A percentile compares a stretch with the other conserved stretches of the same genome.
These are phyloP conservation scores for Fusarium pilosicola DNA, from an alignment of 2,329 filamentous ascomycete genomes.

Conservation along the genomic window DNA sequence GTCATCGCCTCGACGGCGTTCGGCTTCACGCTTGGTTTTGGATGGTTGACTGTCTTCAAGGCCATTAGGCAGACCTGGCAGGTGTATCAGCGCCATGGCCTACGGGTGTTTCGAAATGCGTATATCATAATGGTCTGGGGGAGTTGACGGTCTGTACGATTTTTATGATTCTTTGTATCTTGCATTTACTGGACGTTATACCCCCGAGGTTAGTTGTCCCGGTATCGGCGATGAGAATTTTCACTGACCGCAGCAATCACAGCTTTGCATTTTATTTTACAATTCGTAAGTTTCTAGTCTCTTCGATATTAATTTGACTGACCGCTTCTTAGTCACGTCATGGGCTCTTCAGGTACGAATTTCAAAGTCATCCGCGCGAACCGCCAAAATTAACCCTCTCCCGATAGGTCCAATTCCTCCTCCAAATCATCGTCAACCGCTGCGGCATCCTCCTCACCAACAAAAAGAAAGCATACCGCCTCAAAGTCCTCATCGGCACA, in stretches of 20 bases:
- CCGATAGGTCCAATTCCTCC: conserved; percentile 36
- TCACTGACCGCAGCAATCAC: conserved; percentile 5
- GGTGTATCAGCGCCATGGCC: conserved; percentile 48
- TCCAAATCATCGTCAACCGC: conserved; percentile 45
- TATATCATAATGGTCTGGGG: conserved; percentile 61
- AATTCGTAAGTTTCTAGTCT: conserved; percentile 32
- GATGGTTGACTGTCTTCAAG: conserved; percentile 52
- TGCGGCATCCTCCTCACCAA: conserved; percentile 40
- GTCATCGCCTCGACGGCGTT: conserved; percentile 47
- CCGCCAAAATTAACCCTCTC: neutral
- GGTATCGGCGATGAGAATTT: accelerated
- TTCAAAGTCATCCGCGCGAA: neutral
- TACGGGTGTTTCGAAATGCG: conserved; percentile 48
- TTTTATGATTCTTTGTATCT: conserved; percentile 52
- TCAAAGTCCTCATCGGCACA: conserved; percentile 34
- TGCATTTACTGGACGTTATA: conserved; percentile 40
- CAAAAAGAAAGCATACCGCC: conserved; percentile 21
- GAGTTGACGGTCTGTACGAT: conserved; percentile 55
- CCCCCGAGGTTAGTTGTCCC: conserved; percentile 37
- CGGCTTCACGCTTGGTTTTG: conserved; percentile 55
- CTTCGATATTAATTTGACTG: neutral
- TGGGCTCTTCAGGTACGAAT: conserved; percentile 42
- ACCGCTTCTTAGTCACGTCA: conserved; percentile 34
- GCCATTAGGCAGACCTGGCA: conserved; percentile 50
- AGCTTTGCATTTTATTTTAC: conserved; percentile 45